Evolutionary conservation across 768 basidiomycete genomes (phyloP).

Genomic region (Amanita rubescens): DNA sequence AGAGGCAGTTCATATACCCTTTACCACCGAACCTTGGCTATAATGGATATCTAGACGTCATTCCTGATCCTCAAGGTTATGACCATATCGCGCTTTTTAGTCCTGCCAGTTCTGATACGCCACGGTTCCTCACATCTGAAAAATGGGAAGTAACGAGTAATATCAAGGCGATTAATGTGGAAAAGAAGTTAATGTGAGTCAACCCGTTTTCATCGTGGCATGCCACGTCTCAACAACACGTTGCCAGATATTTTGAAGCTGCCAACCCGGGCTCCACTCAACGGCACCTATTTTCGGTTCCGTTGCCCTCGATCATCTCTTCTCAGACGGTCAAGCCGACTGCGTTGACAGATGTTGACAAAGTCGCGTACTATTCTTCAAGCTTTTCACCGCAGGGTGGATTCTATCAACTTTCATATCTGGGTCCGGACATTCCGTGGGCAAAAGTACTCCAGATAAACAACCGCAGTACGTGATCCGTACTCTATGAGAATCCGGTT

Average conservation of each 20-base stretch:
- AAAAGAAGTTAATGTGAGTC: constrained; percentile 65
- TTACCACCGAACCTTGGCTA: constrained; percentile 41
- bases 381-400: constrained; percentile 82
- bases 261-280: constrained; percentile 77
- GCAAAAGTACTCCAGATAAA: constrained; percentile 65
- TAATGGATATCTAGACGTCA: constrained; percentile 83
- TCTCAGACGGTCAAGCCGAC: constrained; percentile 31
- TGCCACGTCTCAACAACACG: background rate
- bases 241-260: constrained; percentile 78
- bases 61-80: constrained; percentile 75
- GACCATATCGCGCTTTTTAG: constrained; percentile 92
- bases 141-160: constrained; percentile 83
- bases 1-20: constrained; percentile 61
- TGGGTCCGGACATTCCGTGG: constrained; percentile 82
- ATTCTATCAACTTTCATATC: constrained; percentile 76
- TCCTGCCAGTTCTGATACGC: constrained; percentile 58
- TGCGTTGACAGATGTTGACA: constrained; percentile 45
- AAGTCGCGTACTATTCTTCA: constrained; percentile 53
- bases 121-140: constrained; percentile 81
- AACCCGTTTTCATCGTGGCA: background rate
- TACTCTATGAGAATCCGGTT: background rate
- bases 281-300: constrained; percentile 76
- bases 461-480: constrained; percentile 26
- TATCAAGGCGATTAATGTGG: constrained; percentile 64
- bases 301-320: constrained; percentile 48